Evolutionary conservation across 192 early-diverging fungal genomes (phyloP).

Genomic region (Gorgonomyces haynaldii): DNA sequence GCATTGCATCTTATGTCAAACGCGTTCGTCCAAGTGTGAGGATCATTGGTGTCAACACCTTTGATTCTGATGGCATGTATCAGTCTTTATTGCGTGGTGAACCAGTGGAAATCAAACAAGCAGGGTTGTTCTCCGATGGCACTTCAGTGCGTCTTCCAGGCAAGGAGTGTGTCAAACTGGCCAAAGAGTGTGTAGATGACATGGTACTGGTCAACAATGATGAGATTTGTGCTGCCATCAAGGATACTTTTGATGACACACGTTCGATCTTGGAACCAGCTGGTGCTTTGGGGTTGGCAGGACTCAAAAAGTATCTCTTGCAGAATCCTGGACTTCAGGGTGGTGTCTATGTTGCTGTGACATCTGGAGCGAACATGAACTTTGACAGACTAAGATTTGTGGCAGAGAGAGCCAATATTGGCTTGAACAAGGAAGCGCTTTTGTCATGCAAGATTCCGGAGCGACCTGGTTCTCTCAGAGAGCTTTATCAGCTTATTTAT

Average conservation of each 20-base stretch:
- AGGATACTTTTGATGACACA: constrained; percentile 25
- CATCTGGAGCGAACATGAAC: constrained; percentile 42
- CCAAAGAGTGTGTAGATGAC: constrained; percentile 23
- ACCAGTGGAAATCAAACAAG: constrained; percentile 22
- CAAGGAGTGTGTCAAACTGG: constrained; percentile 22
- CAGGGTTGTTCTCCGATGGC: constrained; percentile 41
- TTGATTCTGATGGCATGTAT: constrained; percentile 30
- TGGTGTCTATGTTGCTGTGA: constrained; percentile 35
- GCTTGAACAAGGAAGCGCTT: constrained; percentile 31
- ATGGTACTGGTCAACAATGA: constrained; percentile 36
- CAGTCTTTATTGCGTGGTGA: constrained; percentile 28
- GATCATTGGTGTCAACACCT: constrained; percentile 39
- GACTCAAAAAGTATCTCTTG: constrained; percentile 31
- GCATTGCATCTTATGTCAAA: constrained; percentile 34
- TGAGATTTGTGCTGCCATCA: constrained; percentile 15
- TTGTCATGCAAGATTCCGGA: constrained; percentile 32
- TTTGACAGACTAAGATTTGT: constrained; percentile 44
- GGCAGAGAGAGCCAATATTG: constrained; percentile 32
- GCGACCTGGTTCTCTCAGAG: constrained; percentile 22
- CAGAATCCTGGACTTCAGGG: constrained; percentile 24
- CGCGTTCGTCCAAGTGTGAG: constrained; percentile 33
- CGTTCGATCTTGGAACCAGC: constrained; percentile 38
- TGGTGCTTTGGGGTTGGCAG: constrained; percentile 39
- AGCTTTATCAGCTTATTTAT: constrained; percentile 29
- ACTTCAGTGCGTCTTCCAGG: constrained; percentile 36